Evolutionary conservation across 2,329 filamentous ascomycete species (phyloP), one percentile per base, ranked within the genome.

Genomic region (Pseudogymnoascus sp.): DNA sequence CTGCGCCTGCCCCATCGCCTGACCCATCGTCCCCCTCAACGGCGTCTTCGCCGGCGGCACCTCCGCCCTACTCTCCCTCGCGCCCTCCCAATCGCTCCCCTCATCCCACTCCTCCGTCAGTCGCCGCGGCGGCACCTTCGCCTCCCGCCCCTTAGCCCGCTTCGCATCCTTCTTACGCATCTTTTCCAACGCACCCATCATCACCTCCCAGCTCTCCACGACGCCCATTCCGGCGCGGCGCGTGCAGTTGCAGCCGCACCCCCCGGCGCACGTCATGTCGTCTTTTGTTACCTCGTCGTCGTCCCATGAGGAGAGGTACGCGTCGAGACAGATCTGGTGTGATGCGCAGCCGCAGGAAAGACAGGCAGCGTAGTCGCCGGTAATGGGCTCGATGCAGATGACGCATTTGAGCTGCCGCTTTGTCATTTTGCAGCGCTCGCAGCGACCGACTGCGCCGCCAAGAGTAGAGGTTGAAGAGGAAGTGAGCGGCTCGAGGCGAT

Each of bases 161-260:
- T 59, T 54, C 8, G 37, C 42, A 7, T 62, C 61, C n/a, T 62
- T 54, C 16, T 66, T 60, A 18, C 70, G 66, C 69, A 72, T 69
- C 18, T 64, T 63, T 57, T 73, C 70, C 14, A 74, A 70, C 5
- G 68, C 69, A 39, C 77, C 79, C 71, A 79, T 78, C 73, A 84
- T 77, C 2, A 83, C 83, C 0, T 81, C 80, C 82, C 85, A 86
- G 18, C 82, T 84, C 71, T 87, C 85, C 7, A 87, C 80, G 42
- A 84, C 77, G 0, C 83, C 84, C 57, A 76, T 79, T 64, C 76
- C 77, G 1, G 85, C 84, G 66, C 86, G 81, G 12, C 81, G 77
- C 0, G 81, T 77, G 68, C 86, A 88, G 64, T 83, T 77, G 69
- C 86, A 88, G 70, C 87, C 86, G 69, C 87, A 86, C 1, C 85